A percentile compares a stretch with the other conserved stretches of the same genome.
Conservation (phyloP, 2,329 filamentous ascomycete genomes). For the Parafenestella ontariensis region DNA sequence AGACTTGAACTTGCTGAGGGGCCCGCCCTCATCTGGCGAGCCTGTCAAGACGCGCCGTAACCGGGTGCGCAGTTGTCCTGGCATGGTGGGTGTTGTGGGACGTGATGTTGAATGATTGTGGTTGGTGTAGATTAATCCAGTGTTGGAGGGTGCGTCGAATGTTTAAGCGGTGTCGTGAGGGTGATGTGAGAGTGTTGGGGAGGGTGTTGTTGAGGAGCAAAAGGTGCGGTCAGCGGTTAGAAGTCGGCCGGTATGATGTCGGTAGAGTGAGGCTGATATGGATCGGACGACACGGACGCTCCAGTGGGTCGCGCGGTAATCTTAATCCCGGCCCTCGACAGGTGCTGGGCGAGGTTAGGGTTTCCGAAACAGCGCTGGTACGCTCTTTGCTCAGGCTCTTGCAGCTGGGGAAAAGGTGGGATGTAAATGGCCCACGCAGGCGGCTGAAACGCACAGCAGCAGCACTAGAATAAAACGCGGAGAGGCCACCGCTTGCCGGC, state of each 20-base stretch:
- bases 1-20: conserved; percentile 33
- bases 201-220: conserved; percentile 7
- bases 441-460: conserved; percentile 23
- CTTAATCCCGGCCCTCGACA: conserved; percentile 6
- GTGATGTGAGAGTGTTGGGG: conserved; percentile 3
- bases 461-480: conserved; percentile 37
- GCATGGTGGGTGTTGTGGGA: conserved; percentile 44
- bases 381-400: conserved; percentile 8
- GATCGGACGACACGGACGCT: conserved; percentile 21
- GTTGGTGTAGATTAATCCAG: neutral
- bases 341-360: conserved; percentile 12
- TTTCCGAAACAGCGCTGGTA: conserved; percentile 18
- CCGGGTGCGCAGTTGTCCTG: conserved; percentile 53
- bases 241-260: conserved; percentile 23
- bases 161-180: conserved; percentile 1
- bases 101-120: neutral
- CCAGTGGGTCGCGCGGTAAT: conserved; percentile 14
- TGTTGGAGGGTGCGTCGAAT: neutral
- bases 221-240: conserved; percentile 16
- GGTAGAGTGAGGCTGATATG: conserved; percentile 29
- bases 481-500: conserved; percentile 25
- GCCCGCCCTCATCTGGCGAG: conserved; percentile 32
- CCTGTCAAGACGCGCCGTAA: conserved; percentile 54
- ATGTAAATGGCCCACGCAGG: conserved; percentile 6
- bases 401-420: conserved; percentile 13